phyloP scores from a whole-genome alignment of 495 filamentous ascomycete genomes.

The Podospora didyma region DNA sequence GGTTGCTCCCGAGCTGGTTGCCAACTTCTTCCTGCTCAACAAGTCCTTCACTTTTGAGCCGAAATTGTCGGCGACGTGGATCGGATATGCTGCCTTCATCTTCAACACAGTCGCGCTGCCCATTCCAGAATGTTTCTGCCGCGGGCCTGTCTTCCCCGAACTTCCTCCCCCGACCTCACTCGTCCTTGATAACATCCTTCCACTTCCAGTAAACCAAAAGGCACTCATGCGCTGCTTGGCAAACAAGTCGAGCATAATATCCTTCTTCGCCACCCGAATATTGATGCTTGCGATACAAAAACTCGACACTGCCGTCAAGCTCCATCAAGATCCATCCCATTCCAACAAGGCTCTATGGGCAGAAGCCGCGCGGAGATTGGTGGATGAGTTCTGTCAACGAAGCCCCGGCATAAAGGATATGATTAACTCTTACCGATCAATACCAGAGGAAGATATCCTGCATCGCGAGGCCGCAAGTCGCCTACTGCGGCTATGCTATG shows the following conservation, averaged over 20 bases:
- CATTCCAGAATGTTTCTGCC: conserved; percentile 65
- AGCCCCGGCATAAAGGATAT: conserved; percentile 77
- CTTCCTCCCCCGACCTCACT: conserved; percentile 72
- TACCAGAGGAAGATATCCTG: conserved; percentile 61
- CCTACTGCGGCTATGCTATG: conserved; percentile 73
- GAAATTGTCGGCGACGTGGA: conserved; percentile 87
- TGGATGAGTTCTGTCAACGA: conserved; percentile 70
- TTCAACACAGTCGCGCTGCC: conserved; percentile 72
- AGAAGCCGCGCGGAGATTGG: conserved; percentile 58
- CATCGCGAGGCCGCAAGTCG: conserved; percentile 74
- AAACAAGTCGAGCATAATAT: conserved; percentile 67
- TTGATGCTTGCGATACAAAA: conserved; percentile 77
- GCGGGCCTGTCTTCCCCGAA: conserved; percentile 45
- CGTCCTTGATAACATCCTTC: conserved; percentile 80
- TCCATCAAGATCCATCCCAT: conserved; percentile 47
- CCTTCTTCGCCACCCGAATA: conserved; percentile 76
- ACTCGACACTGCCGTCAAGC: conserved; percentile 53
- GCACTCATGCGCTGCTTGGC: conserved; percentile 72
- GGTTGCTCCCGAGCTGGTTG: conserved; percentile 75
- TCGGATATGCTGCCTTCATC: conserved; percentile 84
- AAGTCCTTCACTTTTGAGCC: conserved; percentile 83
- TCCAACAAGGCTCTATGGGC: conserved; percentile 54
- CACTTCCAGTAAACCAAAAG: conserved; percentile 74
- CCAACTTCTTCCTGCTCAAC: conserved; percentile 77
- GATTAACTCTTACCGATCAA: conserved; percentile 62